Percentiles rank a stretch among this genome's conserved stretches.
These are phyloP conservation scores for Corchorus capsularis DNA, from an alignment of 345 rosid species.

Conservation along the genomic window DNA sequence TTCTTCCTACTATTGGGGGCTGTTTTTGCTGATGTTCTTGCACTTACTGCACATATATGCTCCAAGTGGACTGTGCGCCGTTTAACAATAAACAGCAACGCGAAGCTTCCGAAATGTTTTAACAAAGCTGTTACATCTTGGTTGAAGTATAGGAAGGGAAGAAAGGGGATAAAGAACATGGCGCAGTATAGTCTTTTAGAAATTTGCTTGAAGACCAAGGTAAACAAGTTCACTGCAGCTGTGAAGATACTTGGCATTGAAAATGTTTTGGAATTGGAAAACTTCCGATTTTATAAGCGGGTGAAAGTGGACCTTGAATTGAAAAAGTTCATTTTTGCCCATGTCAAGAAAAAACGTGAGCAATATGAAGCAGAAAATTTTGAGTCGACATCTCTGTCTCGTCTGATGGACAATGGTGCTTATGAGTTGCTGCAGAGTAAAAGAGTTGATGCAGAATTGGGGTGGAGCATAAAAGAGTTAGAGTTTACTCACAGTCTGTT, in stretches of 20 bases:
- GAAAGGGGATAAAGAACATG: conserved; percentile 17
- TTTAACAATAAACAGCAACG: not conserved
- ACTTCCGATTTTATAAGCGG: not conserved
- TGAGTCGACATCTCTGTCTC: not conserved
- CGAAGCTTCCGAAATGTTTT: not conserved
- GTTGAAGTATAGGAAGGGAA: not conserved
- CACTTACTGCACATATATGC: not conserved
- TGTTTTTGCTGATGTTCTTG: conserved; percentile 21
- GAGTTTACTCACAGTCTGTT: conserved; percentile 28
- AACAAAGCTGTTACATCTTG: not conserved
- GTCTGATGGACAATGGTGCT: not conserved
- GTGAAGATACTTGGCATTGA: not conserved
- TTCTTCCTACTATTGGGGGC: conserved; percentile 22
- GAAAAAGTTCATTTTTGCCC: not conserved
- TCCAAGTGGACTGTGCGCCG: conserved; percentile 19
- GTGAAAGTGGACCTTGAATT: not conserved
- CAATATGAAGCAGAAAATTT: not conserved
- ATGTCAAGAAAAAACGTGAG: conserved; percentile 6
- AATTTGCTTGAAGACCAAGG: not conserved
- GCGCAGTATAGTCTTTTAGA: conserved; percentile 21
- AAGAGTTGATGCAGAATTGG: not conserved
- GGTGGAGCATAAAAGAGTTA: not conserved
- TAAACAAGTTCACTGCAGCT: not conserved
- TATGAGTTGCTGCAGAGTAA: not conserved
- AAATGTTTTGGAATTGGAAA: not conserved